Conservation (phyloP, 192 early-diverging fungal species). For the Dissophora ornata region DNA sequence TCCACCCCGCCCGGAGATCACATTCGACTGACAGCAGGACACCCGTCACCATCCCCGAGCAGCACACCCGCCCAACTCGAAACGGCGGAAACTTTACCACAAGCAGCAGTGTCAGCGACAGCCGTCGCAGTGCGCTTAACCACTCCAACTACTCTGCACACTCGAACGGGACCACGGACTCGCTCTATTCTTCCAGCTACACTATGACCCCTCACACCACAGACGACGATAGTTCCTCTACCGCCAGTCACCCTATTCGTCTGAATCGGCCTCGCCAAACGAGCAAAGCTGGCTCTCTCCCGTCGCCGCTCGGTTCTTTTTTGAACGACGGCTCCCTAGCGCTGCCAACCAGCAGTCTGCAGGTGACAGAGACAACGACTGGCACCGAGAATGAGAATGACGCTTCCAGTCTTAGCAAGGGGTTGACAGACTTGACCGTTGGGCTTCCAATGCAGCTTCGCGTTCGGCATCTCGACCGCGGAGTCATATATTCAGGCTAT, state of each 20-base stretch:
- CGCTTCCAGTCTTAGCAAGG: neutral
- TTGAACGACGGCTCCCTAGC: slow-evolving; percentile 4
- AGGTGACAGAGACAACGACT: neutral
- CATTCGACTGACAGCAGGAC: slow-evolving; percentile 2
- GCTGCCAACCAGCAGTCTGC: slow-evolving; percentile 8
- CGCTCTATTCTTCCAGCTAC: slow-evolving; percentile 17
- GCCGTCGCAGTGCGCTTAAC: slow-evolving; percentile 4
- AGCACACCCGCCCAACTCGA: no score
- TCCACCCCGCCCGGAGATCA: slow-evolving; percentile 21
- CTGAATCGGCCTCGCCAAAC: slow-evolving; percentile 14
- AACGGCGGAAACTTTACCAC: no score
- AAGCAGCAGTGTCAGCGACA: neutral
- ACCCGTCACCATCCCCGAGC: neutral
- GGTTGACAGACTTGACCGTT: neutral
- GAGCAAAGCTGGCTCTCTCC: slow-evolving; percentile 29
- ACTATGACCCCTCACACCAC: slow-evolving; percentile 33
- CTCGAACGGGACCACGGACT: slow-evolving; percentile 44
- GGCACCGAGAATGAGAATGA: neutral
- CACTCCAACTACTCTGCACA: slow-evolving; percentile 23
- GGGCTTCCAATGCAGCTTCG: slow-evolving; percentile 13
- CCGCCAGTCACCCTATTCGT: slow-evolving; percentile 7
- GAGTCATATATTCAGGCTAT: slow-evolving; percentile 27
- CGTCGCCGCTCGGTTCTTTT: slow-evolving; percentile 22
- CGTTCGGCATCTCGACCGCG: slow-evolving; percentile 33
- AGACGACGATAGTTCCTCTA: slow-evolving; percentile 37